These are phyloP conservation scores for Colletotrichum euphorbiae DNA, from an alignment of 2,329 filamentous ascomycete species.

Conservation along the genomic window DNA sequence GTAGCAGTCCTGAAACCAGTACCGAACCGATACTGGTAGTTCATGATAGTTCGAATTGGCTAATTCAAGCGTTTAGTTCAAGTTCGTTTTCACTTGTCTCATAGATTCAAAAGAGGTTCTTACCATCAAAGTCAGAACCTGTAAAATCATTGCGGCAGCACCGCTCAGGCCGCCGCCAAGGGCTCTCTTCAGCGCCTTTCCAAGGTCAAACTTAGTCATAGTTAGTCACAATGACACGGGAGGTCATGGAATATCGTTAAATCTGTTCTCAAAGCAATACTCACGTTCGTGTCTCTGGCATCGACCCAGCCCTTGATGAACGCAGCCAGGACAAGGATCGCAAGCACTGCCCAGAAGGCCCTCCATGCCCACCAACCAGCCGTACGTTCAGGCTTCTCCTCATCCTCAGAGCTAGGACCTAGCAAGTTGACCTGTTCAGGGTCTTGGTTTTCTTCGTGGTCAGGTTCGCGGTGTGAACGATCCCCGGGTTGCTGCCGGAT, in stretches of 20 bases:
- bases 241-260: too few relatives aligned
- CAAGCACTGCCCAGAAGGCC: slow-evolving; percentile 50
- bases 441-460: slow-evolving; percentile 13
- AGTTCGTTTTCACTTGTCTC: background rate
- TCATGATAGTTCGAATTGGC: slow-evolving; percentile 63
- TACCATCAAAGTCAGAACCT: slow-evolving; percentile 61
- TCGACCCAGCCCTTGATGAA: slow-evolving; percentile 62
- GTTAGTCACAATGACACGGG: background rate
- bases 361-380: slow-evolving; percentile 51
- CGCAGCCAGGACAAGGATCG: slow-evolving; percentile 47
- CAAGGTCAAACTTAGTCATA: slow-evolving; percentile 55
- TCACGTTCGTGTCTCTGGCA: slow-evolving; percentile 54
- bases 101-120: background rate
- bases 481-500: slow-evolving; percentile 7
- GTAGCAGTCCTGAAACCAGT: slow-evolving; percentile 54
- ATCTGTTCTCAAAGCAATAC: slow-evolving; percentile 23
- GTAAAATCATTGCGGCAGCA: slow-evolving; percentile 61
- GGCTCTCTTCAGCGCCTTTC: slow-evolving; percentile 56
- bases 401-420: slow-evolving; percentile 1
- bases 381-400: slow-evolving; percentile 23
- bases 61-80: slow-evolving; percentile 37
- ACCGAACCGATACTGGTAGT: slow-evolving; percentile 62
- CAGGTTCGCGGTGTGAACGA: slow-evolving; percentile 21
- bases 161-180: slow-evolving; percentile 60
- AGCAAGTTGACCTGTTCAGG: slow-evolving; percentile 33